Conservation (phyloP, 1,284 basidiomycete genomes). For the Wolfiporia cocos region DNA sequence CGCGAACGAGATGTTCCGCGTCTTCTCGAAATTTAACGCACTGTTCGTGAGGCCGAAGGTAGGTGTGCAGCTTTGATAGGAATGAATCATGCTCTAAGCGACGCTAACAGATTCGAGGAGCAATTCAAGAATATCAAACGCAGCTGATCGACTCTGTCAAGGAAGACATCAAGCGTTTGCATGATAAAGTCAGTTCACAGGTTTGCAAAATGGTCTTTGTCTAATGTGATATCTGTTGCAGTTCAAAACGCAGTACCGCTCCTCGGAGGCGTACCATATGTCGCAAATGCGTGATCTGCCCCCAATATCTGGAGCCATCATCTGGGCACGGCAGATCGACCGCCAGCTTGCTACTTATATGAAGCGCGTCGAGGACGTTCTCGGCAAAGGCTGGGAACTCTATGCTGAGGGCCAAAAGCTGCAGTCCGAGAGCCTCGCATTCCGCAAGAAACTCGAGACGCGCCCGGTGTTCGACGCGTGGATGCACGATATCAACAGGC, state of each 20-base stretch:
- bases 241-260: slow-evolving; percentile 93
- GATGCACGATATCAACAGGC: slow-evolving; percentile 90
- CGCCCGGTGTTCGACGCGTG: slow-evolving; percentile 93
- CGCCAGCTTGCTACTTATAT: slow-evolving; percentile 95
- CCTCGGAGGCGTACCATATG: slow-evolving; percentile 97
- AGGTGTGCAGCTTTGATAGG: slow-evolving; percentile 9
- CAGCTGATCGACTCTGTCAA: slow-evolving; percentile 97
- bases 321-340: slow-evolving; percentile 98
- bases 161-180: slow-evolving; percentile 92
- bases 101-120: slow-evolving; percentile 81
- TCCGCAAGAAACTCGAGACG: slow-evolving; percentile 95
- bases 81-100: no score
- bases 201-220: slow-evolving; percentile 3
- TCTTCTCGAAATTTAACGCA: slow-evolving; percentile 98
- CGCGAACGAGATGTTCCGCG: slow-evolving; percentile 99
- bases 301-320: slow-evolving; percentile 94
- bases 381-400: slow-evolving; percentile 97
- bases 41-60: slow-evolving; percentile 98
- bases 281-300: slow-evolving; percentile 96
- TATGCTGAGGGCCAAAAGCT: slow-evolving; percentile 99
- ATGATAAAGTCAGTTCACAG: slow-evolving; percentile 69
- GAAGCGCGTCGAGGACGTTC: slow-evolving; percentile 99
- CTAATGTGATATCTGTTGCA: slow-evolving; percentile 24
- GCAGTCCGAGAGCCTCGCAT: slow-evolving; percentile 85
- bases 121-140: slow-evolving; percentile 98